These are phyloP conservation scores for Dryas alaskensis DNA, from an alignment of 306 rosid species.

Conservation along the genomic window DNA sequence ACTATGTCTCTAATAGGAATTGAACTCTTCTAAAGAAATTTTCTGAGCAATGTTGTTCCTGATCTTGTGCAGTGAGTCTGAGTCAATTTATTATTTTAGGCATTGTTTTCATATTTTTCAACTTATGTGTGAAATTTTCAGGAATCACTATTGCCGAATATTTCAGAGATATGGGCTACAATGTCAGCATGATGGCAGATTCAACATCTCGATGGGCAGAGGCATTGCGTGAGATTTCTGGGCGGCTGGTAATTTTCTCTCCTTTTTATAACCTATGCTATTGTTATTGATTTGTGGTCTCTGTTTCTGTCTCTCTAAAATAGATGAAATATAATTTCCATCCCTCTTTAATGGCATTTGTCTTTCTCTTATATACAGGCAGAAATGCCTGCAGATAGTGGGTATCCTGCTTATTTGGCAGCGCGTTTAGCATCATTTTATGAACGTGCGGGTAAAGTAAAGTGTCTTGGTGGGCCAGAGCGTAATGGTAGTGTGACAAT, in stretches of 20 bases:
- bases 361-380: conserved; percentile 53
- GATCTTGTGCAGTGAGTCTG: not conserved
- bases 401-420: conserved; percentile 98
- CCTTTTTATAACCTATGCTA: not conserved
- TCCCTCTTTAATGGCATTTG: conserved; percentile 14
- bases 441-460: conserved; percentile 99
- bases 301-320: not conserved
- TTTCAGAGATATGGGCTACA: conserved; percentile 99
- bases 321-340: not conserved
- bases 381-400: conserved; percentile 99
- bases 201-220: conserved; percentile 99
- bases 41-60: not conserved
- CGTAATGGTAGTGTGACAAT: conserved; percentile 98
- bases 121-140: conserved; percentile 28
- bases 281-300: not conserved
- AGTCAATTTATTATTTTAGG: not conserved
- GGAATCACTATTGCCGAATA: conserved; percentile 98
- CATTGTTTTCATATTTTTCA: not conserved
- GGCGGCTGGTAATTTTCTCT: conserved; percentile 78
- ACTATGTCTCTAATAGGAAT: not conserved
- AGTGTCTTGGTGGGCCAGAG: conserved; percentile 98
- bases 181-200: conserved; percentile 99
- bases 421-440: conserved; percentile 99
- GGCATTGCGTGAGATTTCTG: conserved; percentile 99
- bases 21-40: not conserved